Percentiles rank a stretch among this genome's conserved stretches.
Evolutionary conservation across 1,284 basidiomycete species (phyloP).

Genomic region (Apiotrichum siamense): DNA sequence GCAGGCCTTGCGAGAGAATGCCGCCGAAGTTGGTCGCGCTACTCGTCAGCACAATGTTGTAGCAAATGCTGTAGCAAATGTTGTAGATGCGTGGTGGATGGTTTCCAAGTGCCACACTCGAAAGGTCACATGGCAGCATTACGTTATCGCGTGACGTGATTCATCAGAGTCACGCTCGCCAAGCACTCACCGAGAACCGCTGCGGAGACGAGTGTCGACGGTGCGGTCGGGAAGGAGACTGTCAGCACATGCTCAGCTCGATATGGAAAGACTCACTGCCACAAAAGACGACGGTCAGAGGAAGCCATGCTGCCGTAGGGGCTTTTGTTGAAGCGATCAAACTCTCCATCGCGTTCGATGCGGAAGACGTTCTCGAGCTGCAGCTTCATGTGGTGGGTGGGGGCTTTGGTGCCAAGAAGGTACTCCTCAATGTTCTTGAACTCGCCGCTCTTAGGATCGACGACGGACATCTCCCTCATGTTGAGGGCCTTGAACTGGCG

Average conservation of each 20-base stretch:
- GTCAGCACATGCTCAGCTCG: neutral
- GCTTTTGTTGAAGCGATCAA: slow-evolving; percentile 52
- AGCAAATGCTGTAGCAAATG: no score
- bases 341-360: slow-evolving; percentile 55
- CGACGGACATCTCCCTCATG: slow-evolving; percentile 55
- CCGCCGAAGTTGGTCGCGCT: slow-evolving; percentile 38
- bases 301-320: slow-evolving; percentile 48
- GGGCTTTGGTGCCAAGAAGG: slow-evolving; percentile 55
- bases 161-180: neutral
- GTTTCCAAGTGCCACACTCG: no score
- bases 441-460: slow-evolving; percentile 51
- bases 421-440: slow-evolving; percentile 54
- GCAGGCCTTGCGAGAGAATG: slow-evolving; percentile 60
- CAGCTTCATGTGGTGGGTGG: slow-evolving; percentile 40
- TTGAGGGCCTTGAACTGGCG: slow-evolving; percentile 56
- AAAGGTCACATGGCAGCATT: no score
- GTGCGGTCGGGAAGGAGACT: slow-evolving; percentile 25
- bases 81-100: no score
- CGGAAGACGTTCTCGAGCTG: slow-evolving; percentile 54
- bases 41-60: neutral
- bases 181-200: slow-evolving; percentile 2
- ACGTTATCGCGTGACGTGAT: no score
- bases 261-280: slow-evolving; percentile 52
- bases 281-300: slow-evolving; percentile 58
- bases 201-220: neutral